phyloP scores from a whole-genome alignment of 129 eudicot species.

The Dittrichia graveolens region DNA sequence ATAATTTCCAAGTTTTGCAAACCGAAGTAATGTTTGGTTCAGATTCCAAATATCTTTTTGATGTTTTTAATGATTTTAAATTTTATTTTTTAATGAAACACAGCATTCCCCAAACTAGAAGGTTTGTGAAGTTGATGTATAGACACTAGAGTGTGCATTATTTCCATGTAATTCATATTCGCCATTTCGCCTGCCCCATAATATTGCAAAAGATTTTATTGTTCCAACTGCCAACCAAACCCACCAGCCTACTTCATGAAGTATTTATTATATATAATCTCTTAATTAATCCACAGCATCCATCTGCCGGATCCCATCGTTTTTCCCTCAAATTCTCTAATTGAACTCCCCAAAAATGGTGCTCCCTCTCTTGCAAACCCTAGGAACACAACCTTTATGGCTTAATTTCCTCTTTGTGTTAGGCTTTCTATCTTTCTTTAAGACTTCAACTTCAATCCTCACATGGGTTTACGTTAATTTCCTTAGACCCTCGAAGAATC shows the following conservation, averaged over 20 bases:
- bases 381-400: constrained; percentile 74
- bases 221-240: constrained; percentile 35
- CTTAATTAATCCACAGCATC: constrained; percentile 15
- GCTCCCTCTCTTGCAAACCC: constrained; percentile 41
- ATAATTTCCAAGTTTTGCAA: too few relatives aligned
- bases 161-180: constrained; percentile 17
- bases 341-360: constrained; percentile 27
- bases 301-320: constrained; percentile 32
- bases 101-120: too few relatives aligned
- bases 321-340: constrained; percentile 9
- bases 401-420: constrained; percentile 46
- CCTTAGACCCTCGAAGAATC: constrained; percentile 73
- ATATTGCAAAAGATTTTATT: constrained; percentile 23
- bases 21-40: too few relatives aligned
- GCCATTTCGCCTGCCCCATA: neutral
- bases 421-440: constrained; percentile 49
- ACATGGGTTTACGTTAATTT: constrained; percentile 81
- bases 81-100: too few relatives aligned
- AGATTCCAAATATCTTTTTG: too few relatives aligned
- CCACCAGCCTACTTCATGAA: constrained; percentile 1
- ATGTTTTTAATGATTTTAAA: too few relatives aligned
- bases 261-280: constrained; percentile 7
- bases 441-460: constrained; percentile 49
- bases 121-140: too few relatives aligned
- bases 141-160: neutral